Evolutionary conservation across 1,139 yeast genomes (phyloP), one percentile per base, ranked within the genome.

Genomic region (Hansenula sp.): DNA sequence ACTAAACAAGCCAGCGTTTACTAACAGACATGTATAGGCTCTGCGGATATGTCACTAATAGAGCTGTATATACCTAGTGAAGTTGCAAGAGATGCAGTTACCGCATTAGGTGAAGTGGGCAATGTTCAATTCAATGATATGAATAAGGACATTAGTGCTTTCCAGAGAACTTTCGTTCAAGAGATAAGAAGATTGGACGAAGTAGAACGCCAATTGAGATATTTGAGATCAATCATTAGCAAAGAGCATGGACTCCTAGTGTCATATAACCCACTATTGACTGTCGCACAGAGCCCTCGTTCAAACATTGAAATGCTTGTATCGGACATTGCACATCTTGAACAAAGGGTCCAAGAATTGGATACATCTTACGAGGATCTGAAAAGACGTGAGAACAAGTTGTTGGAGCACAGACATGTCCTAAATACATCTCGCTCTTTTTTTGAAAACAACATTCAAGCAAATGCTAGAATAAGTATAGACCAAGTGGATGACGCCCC

Each of bases 31-130:
- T 12, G 12, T 31, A 5, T 28, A 56, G 60, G 77, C 57, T 84
- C 93, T 41, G 93, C 93, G 77, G 86, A 81, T 56, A 84, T 84
- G 93, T 78, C 88, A 19, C 75, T 83, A 63, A 78, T 84, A 37
- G 88, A 84, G 60, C 65, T 85, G 55, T 84, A 83, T 58, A 80
- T 84, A 42, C 90, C 91, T 3, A 71, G 82, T 24, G 94, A 85
- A 63, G 76, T 79, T 21, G 69, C 85, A 3, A 69, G 93, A 53
- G 88, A 82, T 47, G 72, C 83, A 13, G 74, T 83, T 38, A 78
- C 81, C 58, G 70, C 79, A 24, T 66, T 85, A 38, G 93, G 93
- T 11, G 77, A 77, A 41, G 64, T 82, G 53, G 82, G 84, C 42
- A 63, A 77, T 46, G 69, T 84, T 40, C 88, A 84, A 65, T 81